Evolutionary conservation across 2,329 filamentous ascomycete species (phyloP).

Genomic region (Ilyonectria mors-panacis): DNA sequence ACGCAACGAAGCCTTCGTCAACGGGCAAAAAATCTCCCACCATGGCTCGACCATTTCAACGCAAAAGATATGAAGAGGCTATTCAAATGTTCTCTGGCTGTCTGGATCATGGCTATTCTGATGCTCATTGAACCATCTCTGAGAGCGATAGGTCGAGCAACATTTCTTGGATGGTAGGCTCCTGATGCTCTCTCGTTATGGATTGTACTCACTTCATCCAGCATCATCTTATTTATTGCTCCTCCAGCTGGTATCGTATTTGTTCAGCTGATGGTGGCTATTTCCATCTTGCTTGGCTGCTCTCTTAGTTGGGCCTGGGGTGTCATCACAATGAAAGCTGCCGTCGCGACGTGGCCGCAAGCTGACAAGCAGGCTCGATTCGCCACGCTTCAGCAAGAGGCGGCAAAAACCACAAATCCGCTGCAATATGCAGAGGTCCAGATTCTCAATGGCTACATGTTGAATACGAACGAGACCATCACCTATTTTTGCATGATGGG

Average conservation of each 20-base stretch:
- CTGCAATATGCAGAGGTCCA: slow-evolving; percentile 20
- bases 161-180: slow-evolving; percentile 23
- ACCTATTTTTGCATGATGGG: neutral
- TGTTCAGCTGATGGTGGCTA: slow-evolving; percentile 30
- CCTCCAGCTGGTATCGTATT: slow-evolving; percentile 40
- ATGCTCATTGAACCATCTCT: slow-evolving; percentile 34
- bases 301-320: slow-evolving; percentile 38
- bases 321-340: slow-evolving; percentile 36
- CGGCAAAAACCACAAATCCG: slow-evolving; percentile 34
- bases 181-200: too few species aligned
- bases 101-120: slow-evolving; percentile 39
- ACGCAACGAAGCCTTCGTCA: too few species aligned
- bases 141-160: slow-evolving; percentile 29
- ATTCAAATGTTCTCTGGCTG: slow-evolving; percentile 38
- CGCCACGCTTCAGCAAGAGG: slow-evolving; percentile 14
- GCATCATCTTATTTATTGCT: slow-evolving; percentile 37
- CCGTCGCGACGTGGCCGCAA: slow-evolving; percentile 34
- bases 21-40: slow-evolving; percentile 5
- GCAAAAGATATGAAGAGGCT: slow-evolving; percentile 39
- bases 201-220: neutral
- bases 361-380: slow-evolving; percentile 33
- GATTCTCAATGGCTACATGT: slow-evolving; percentile 36
- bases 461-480: slow-evolving; percentile 25
- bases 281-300: slow-evolving; percentile 33
- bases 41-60: slow-evolving; percentile 41